Conservation (phyloP, 495 filamentous ascomycete species). For the Pyrenula aspistea region DNA sequence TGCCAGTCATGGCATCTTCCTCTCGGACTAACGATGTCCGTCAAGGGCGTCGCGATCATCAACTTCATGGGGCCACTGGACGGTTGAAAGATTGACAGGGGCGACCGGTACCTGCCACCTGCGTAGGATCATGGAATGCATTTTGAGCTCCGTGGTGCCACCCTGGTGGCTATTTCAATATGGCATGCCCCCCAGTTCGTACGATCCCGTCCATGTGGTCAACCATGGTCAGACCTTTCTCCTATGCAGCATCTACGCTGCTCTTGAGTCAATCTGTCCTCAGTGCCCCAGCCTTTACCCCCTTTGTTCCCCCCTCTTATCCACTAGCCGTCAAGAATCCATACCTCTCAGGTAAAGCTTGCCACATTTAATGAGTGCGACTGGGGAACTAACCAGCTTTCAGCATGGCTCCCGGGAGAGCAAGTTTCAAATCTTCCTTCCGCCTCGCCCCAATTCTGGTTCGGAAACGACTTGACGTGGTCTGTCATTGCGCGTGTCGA, state of each 20-base stretch:
- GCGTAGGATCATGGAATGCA: background rate
- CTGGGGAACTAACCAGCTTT: constrained; percentile 3
- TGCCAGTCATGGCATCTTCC: background rate
- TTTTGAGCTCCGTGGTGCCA: background rate
- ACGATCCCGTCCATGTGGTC: background rate
- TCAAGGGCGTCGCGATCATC: background rate
- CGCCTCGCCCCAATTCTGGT: constrained; percentile 37
- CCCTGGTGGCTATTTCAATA: background rate
- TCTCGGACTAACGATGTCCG: background rate
- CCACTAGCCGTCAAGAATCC: constrained; percentile 35
- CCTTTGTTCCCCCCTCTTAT: constrained; percentile 29
- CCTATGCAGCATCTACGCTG: background rate
- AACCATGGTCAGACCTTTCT: background rate
- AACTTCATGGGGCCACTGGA: background rate
- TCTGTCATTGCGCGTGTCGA: constrained; percentile 34
- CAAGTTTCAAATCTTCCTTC: constrained; percentile 22
- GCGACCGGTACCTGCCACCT: background rate
- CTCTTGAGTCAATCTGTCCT: background rate
- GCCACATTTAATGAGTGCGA: background rate
- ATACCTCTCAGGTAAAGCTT: constrained; percentile 25
- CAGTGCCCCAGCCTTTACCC: constrained; percentile 16
- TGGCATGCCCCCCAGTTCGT: background rate
- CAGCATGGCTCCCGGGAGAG: constrained; percentile 33
- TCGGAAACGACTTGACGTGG: constrained; percentile 32
- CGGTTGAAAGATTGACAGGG: background rate